phyloP scores from a whole-genome alignment of 306 rosid species.

The Cajanus cajan region DNA sequence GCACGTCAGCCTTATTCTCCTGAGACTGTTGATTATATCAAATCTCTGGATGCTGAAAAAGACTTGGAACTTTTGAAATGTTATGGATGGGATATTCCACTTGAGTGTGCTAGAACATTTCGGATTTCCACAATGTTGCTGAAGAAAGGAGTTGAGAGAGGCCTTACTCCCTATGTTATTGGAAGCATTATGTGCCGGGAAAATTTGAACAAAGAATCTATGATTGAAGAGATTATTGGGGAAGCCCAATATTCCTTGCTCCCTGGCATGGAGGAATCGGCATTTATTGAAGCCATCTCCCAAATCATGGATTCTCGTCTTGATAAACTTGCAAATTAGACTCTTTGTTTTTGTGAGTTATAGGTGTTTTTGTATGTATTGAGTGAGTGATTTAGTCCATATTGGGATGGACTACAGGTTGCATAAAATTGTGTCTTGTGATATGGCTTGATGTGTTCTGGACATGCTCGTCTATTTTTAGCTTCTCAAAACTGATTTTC shows the following conservation, averaged over 20 bases:
- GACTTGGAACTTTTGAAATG: slow-evolving; percentile 60
- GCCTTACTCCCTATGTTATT: slow-evolving; percentile 64
- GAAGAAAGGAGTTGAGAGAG: slow-evolving; percentile 74
- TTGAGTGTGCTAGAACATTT: slow-evolving; percentile 56
- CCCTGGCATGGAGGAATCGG: slow-evolving; percentile 61
- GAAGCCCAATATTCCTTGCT: slow-evolving; percentile 57
- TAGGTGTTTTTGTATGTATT: slow-evolving; percentile 39
- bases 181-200: slow-evolving; percentile 80
- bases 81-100: slow-evolving; percentile 70
- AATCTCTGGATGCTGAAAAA: slow-evolving; percentile 67
- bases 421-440: slow-evolving; percentile 30
- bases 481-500: slow-evolving; percentile 42
- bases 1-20: slow-evolving; percentile 58
- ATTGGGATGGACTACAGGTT: slow-evolving; percentile 49
- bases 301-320: slow-evolving; percentile 63
- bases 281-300: slow-evolving; percentile 54
- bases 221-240: slow-evolving; percentile 59
- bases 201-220: slow-evolving; percentile 59
- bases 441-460: slow-evolving; percentile 35
- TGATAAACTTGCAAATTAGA: slow-evolving; percentile 49
- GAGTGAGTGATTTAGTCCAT: slow-evolving; percentile 46
- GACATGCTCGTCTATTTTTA: slow-evolving; percentile 24
- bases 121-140: slow-evolving; percentile 74
- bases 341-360: not conserved
- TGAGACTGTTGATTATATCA: slow-evolving; percentile 55